These are phyloP conservation scores for Rhododendron williamsianum DNA, from an alignment of 148 eudicot species.

Conservation along the genomic window DNA sequence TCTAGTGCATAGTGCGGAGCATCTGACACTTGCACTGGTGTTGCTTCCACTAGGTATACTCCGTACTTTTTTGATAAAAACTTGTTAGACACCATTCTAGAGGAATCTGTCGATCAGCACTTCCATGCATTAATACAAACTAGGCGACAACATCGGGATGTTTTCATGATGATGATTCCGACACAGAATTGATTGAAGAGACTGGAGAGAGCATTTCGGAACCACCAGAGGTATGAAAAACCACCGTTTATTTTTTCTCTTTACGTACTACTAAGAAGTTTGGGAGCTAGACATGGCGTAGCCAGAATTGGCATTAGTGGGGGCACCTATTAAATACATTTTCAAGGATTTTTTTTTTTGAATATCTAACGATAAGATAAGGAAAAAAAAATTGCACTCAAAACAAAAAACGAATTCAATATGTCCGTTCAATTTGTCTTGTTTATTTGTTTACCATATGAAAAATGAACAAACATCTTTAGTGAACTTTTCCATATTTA, in stretches of 20 bases:
- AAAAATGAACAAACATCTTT: background rate
- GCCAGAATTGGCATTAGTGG: background rate
- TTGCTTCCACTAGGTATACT: constrained; percentile 60
- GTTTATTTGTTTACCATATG: too few species aligned
- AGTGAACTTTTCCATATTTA: background rate
- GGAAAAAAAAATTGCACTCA: background rate
- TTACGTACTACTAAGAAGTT: background rate
- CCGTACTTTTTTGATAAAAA: constrained; percentile 90
- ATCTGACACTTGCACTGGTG: constrained; percentile 2
- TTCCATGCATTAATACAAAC: constrained; percentile 73
- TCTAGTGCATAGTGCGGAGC: background rate
- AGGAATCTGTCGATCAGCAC: constrained; percentile 90
- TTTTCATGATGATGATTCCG: constrained; percentile 52
- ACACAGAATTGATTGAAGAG: constrained; percentile 72
- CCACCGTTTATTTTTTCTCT: background rate
- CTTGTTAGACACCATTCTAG: constrained; percentile 80
- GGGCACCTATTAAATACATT: too few species aligned
- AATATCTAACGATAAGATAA: background rate
- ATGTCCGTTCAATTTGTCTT: background rate
- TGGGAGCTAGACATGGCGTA: background rate
- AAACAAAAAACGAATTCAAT: background rate
- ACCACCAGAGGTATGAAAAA: constrained; percentile 66
- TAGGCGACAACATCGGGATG: constrained; percentile 71
- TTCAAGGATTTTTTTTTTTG: background rate
- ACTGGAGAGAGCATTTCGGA: constrained; percentile 72